These are phyloP conservation scores for Pyrus hybrid DNA, from an alignment of 331 rosid genomes.

Conservation along the genomic window DNA sequence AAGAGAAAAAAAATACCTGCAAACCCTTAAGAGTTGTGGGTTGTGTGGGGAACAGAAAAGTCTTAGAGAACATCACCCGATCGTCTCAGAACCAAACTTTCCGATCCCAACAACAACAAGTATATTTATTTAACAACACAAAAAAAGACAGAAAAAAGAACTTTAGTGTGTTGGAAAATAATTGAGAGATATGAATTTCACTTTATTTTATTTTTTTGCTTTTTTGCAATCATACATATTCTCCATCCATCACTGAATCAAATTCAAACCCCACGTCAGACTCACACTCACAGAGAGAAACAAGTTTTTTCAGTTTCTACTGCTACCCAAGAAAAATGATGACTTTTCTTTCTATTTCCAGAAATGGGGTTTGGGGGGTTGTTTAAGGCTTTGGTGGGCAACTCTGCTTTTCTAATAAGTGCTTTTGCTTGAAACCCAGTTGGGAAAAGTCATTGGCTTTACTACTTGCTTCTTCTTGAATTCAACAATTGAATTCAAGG, in stretches of 20 bases:
- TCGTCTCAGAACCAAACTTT: slow-evolving; percentile 35
- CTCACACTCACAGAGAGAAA: slow-evolving; percentile 19
- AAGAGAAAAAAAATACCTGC: slow-evolving; percentile 24
- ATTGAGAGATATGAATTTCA: slow-evolving; percentile 5
- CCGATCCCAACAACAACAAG: slow-evolving; percentile 32
- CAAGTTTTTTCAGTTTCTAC: slow-evolving; percentile 1
- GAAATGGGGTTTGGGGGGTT: slow-evolving; percentile 8
- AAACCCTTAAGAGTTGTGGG: slow-evolving; percentile 37
- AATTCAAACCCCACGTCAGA: slow-evolving; percentile 49
- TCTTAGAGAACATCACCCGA: slow-evolving; percentile 32
- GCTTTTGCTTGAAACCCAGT: slow-evolving; percentile 14
- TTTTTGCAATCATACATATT: slow-evolving; percentile 29
- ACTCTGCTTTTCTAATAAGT: background rate
- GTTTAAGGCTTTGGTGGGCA: slow-evolving; percentile 15
- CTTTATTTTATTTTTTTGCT: background rate
- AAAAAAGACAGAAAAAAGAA: background rate
- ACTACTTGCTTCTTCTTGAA: background rate
- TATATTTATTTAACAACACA: slow-evolving; percentile 9
- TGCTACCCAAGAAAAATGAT: slow-evolving; percentile 19
- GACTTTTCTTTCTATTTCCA: background rate
- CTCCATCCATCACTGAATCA: slow-evolving; percentile 32
- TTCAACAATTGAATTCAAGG: background rate
- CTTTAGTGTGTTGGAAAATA: background rate
- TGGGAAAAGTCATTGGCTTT: background rate
- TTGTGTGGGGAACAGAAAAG: slow-evolving; percentile 35